phyloP scores from a whole-genome alignment of 1,284 basidiomycete genomes.

The Pisolithus thermaeus region DNA sequence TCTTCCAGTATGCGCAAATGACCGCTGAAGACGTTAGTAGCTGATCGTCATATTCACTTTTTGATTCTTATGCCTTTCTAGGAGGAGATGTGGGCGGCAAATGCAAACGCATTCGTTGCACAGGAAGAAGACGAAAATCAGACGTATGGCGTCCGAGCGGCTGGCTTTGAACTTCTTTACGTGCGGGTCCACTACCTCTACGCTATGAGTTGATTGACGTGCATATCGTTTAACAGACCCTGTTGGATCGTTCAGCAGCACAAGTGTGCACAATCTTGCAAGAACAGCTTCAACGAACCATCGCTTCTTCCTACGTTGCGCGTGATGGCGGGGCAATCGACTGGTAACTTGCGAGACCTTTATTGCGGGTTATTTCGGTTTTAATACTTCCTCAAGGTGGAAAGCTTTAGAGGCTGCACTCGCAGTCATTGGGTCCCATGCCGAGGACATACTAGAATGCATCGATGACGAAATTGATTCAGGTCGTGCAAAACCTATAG shows the following conservation, averaged over 20 bases:
- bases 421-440: conserved; percentile 79
- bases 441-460: conserved; percentile 71
- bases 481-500: conserved; percentile 61
- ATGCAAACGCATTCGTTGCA: conserved; percentile 88
- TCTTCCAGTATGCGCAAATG: conserved; percentile 81
- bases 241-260: conserved; percentile 64
- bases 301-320: conserved; percentile 48
- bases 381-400: conserved; percentile 56
- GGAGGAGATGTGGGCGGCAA: conserved; percentile 88
- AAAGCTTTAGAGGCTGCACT: conserved; percentile 81
- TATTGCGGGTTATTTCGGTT: neutral
- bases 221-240: conserved; percentile 40
- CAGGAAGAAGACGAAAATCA: conserved; percentile 93
- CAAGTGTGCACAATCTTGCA: conserved; percentile 58
- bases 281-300: conserved; percentile 48
- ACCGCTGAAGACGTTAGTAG: conserved; percentile 79
- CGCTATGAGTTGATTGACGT: conserved; percentile 6
- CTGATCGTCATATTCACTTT: conserved; percentile 1
- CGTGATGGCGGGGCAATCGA: conserved; percentile 46
- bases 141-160: conserved; percentile 76
- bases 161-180: conserved; percentile 78
- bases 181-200: conserved; percentile 38
- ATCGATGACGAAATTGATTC: conserved; percentile 69
- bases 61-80: conserved; percentile 26
- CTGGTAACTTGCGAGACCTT: conserved; percentile 37